Evolutionary conservation across 2,329 filamentous ascomycete genomes (phyloP).

Genomic region (Dichotomopilus funicola): DNA sequence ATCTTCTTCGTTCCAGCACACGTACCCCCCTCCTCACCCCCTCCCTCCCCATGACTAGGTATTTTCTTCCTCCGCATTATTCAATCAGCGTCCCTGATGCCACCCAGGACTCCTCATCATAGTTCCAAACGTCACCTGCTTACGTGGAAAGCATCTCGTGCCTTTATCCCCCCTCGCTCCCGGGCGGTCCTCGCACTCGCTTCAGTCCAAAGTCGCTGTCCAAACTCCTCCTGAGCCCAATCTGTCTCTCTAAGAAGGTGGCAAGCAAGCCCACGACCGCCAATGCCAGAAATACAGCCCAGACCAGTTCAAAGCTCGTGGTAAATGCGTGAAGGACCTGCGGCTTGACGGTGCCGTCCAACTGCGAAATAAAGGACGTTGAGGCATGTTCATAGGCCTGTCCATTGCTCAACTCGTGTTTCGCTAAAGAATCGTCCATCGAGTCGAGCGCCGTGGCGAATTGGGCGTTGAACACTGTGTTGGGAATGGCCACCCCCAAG

Average conservation of each 20-base stretch:
- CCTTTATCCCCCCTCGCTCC: no score
- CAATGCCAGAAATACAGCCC: conserved; percentile 18
- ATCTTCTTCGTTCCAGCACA: no score
- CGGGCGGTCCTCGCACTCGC: not conserved
- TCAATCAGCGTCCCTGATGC: no score
- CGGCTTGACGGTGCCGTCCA: not conserved
- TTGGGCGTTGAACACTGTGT: conserved; percentile 31
- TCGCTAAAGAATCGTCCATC: conserved; percentile 1
- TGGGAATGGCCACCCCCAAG: conserved; percentile 36
- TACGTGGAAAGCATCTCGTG: no score
- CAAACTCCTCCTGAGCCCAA: conserved; percentile 18
- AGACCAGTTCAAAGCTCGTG: conserved; percentile 14
- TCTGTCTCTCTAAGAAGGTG: conserved; percentile 19
- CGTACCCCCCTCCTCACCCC: no score
- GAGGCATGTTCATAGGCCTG: conserved; percentile 22
- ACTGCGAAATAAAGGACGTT: conserved; percentile 12
- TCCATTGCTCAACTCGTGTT: conserved; percentile 12
- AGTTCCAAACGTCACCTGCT: no score
- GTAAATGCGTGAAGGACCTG: conserved; percentile 13
- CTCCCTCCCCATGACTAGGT: no score
- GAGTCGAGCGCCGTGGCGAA: conserved; percentile 7
- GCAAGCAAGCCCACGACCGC: conserved; percentile 12
- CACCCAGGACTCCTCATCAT: no score
- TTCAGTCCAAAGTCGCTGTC: conserved; percentile 22
- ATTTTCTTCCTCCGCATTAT: no score